These are phyloP conservation scores for Cyberlindnera bimundalis DNA, from an alignment of 805 yeast genomes.

Conservation along the genomic window DNA sequence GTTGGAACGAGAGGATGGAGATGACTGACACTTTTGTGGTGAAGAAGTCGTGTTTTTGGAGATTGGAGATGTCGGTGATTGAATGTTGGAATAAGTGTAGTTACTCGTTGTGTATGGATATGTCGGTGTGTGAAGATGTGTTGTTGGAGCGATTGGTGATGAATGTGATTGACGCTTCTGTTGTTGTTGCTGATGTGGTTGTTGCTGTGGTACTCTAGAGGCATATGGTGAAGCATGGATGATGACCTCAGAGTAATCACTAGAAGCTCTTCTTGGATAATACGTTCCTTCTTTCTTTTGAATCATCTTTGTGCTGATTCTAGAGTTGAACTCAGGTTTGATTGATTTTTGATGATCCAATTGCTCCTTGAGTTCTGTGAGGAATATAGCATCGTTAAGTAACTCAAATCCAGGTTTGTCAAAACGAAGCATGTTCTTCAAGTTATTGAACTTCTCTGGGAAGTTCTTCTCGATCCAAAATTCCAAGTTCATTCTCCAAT, in stretches of 20 bases:
- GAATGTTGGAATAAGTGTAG: slow-evolving; percentile 15
- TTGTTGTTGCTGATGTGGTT: too few species aligned
- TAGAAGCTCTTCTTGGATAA: slow-evolving; percentile 7
- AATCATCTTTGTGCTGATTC: slow-evolving; percentile 29
- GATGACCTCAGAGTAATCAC: slow-evolving; percentile 3
- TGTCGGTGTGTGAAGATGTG: slow-evolving; percentile 2
- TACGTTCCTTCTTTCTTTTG: slow-evolving; percentile 6
- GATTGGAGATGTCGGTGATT: slow-evolving; percentile 9
- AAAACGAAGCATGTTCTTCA: slow-evolving; percentile 34
- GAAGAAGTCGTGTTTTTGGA: slow-evolving; percentile 4
- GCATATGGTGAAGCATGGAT: slow-evolving; percentile 2
- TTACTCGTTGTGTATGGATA: slow-evolving; percentile 5
- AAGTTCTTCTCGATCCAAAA: slow-evolving; percentile 40
- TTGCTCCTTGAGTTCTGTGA: slow-evolving; percentile 27
- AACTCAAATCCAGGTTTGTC: slow-evolving; percentile 30
- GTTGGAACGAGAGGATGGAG: slow-evolving; percentile 4
- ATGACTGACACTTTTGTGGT: slow-evolving; percentile 2
- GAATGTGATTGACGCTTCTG: slow-evolving; percentile 3
- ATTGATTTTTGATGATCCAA: slow-evolving; percentile 20
- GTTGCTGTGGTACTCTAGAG: background rate
- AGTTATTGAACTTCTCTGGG: slow-evolving; percentile 36
- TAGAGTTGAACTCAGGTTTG: slow-evolving; percentile 30
- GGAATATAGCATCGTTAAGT: slow-evolving; percentile 27
- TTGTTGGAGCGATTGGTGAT: slow-evolving; percentile 13
- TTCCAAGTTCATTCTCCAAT: slow-evolving; percentile 42